These are phyloP conservation scores for Phragmites australis DNA, from an alignment of 176 grass and related monocot genomes.

Conservation along the genomic window DNA sequence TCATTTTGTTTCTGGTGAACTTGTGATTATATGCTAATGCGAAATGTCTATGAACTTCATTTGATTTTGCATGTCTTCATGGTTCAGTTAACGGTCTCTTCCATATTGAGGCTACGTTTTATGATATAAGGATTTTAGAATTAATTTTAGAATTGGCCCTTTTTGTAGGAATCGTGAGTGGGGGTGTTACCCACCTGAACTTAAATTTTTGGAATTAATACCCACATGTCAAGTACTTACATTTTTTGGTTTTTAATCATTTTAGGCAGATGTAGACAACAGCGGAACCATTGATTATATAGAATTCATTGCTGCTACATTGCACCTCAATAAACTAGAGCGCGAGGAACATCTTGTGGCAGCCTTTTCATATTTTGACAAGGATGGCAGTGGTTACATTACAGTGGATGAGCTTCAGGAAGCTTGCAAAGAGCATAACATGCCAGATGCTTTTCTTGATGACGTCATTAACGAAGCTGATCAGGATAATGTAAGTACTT, in stretches of 20 bases:
- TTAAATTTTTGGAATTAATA: background rate
- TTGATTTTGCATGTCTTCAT: background rate
- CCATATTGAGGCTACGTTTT: background rate
- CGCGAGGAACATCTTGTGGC: constrained; percentile 64
- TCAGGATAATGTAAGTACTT: constrained; percentile 60
- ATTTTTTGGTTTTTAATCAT: constrained; percentile 36
- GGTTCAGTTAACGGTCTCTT: background rate
- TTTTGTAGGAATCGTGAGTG: background rate
- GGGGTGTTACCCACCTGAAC: background rate
- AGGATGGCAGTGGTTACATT: constrained; percentile 70
- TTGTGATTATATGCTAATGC: background rate
- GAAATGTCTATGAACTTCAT: background rate
- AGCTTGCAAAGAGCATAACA: constrained; percentile 73
- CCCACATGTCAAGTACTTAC: background rate
- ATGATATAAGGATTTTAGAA: background rate
- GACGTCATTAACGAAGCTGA: constrained; percentile 65
- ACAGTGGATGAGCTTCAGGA: constrained; percentile 66
- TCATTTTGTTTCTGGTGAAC: constrained; percentile 14
- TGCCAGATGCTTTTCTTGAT: constrained; percentile 67
- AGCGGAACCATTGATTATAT: constrained; percentile 70
- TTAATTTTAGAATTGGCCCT: background rate
- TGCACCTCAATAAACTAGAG: constrained; percentile 70
- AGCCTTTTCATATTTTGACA: constrained; percentile 71
- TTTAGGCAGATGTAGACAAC: constrained; percentile 64
- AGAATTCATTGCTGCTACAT: constrained; percentile 66